These are phyloP conservation scores for Yamadazyma laniorum DNA, from an alignment of 805 yeast genomes.

Conservation along the genomic window DNA sequence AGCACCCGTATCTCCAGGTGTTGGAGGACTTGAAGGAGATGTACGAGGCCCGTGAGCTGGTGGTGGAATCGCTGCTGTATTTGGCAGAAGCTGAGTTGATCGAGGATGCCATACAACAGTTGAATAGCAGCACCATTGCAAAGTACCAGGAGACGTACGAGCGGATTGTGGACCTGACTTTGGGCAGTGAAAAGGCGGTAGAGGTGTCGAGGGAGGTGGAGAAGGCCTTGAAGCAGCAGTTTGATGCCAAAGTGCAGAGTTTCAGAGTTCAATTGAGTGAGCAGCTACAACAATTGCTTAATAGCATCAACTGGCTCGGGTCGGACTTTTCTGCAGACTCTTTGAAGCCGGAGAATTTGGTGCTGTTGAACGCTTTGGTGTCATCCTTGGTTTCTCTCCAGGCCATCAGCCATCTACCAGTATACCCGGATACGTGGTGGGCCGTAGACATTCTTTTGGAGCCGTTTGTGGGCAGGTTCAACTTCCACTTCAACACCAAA, in stretches of 20 bases:
- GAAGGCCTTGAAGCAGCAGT: constrained; percentile 5
- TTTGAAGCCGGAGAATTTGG: constrained; percentile 2
- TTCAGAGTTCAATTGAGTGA: constrained; percentile 11
- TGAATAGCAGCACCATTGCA: background rate
- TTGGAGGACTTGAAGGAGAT: constrained; percentile 14
- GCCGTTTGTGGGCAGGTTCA: constrained; percentile 50
- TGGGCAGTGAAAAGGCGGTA: background rate
- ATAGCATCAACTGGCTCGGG: constrained; percentile 25
- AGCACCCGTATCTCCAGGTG: constrained; percentile 17
- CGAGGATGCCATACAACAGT: background rate
- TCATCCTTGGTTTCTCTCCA: constrained; percentile 31
- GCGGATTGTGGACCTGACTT: constrained; percentile 4
- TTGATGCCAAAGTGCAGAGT: constrained; percentile 9
- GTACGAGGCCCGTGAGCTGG: constrained; percentile 4
- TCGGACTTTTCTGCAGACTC: constrained; percentile 8
- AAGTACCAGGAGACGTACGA: constrained; percentile 2
- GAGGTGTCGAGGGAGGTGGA: background rate
- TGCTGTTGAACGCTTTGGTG: constrained; percentile 10
- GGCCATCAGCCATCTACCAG: constrained; percentile 22
- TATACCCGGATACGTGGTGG: constrained; percentile 45
- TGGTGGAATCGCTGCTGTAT: constrained; percentile 3
- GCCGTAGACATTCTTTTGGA: constrained; percentile 46
- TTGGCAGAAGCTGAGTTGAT: constrained; percentile 10
- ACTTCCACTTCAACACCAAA: constrained; percentile 57
- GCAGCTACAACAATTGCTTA: constrained; percentile 14